These are phyloP conservation scores for Lactarius evosmus DNA, from an alignment of 768 basidiomycete genomes.

Conservation along the genomic window DNA sequence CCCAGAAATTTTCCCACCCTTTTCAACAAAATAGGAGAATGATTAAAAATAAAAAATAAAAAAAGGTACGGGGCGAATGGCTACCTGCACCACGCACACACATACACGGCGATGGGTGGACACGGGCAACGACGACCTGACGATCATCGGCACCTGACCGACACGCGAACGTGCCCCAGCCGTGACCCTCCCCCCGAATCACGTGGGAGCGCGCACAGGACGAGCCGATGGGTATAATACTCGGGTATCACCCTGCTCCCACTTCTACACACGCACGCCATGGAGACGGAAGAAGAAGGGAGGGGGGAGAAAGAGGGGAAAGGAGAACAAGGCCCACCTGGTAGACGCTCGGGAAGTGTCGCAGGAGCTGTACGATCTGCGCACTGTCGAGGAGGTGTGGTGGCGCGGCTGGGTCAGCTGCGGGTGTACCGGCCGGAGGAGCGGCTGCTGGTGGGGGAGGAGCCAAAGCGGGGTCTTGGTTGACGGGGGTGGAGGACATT, in stretches of 20 bases:
- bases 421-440: constrained; percentile 1
- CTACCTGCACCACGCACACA: background rate
- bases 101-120: background rate
- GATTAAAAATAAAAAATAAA: background rate
- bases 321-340: constrained; percentile 9
- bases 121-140: background rate
- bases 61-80: background rate
- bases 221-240: background rate
- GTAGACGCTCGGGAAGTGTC: constrained; percentile 24
- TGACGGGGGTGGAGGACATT: constrained; percentile 19
- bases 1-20: constrained; percentile 17
- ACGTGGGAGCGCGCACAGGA: constrained; percentile 22
- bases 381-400: constrained; percentile 18
- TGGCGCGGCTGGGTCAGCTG: constrained; percentile 8
- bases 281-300: background rate
- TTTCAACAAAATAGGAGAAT: constrained; percentile 11
- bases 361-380: constrained; percentile 22
- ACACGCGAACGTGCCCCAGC: constrained; percentile 28
- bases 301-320: background rate
- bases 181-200: constrained; percentile 26
- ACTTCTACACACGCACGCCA: background rate
- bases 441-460: constrained; percentile 8
- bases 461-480: constrained; percentile 17
- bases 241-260: background rate
- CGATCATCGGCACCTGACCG: constrained; percentile 22